Evolutionary conservation across 257 asterid genomes (phyloP), one percentile per base, ranked within the genome.

Genomic region (Dorcoceras hygrometricum): DNA sequence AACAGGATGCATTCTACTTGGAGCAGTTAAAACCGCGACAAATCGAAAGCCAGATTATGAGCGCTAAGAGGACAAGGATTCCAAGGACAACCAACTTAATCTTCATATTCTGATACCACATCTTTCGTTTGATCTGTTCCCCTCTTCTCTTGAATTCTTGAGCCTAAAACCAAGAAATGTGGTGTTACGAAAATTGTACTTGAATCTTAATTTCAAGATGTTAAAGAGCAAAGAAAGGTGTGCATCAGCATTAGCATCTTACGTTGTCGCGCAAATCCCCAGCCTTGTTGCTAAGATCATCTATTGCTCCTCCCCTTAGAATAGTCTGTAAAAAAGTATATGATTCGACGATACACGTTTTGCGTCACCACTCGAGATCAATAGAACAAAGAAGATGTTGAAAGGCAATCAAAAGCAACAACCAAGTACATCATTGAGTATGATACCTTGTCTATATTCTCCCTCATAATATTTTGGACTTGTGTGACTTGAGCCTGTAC

Each of bases 51-150:
- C 96, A 87, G 71, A 89, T 85, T 63, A 88, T 53, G 73, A 91
- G 95, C 63, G 80, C 67, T 26, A 91, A 71, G 62, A 83, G 70
- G 68, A 87, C 8, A 75, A 89, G 66, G 75, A 89, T 84, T 59
- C 90, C 96, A 10, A 87, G 68, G 51, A 91, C 96, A 53, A 87
- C 77, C 69, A 89, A 54, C 76, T 91, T 91, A 69, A 89, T 83
- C 71, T 89, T 91, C 98, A 91, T 91, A 59, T 87, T 89, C 77
- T 89, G 90, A 61, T 82, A 89, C 98, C 98, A 91, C 95, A 91
- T 82, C 67, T 91, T 91, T 69, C 98, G 78, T 25, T 83, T 75
- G 23, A 91, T 72, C 84, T 91, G 90, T 39, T 74, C 75, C 46
- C 92, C 87, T 18, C 29, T 36, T 58, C 36, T 71, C 86, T 84